A percentile compares a stretch with the other conserved stretches of the same genome.
These are phyloP conservation scores for Candida broadrunensis DNA, from an alignment of 805 yeast species.

Conservation along the genomic window DNA sequence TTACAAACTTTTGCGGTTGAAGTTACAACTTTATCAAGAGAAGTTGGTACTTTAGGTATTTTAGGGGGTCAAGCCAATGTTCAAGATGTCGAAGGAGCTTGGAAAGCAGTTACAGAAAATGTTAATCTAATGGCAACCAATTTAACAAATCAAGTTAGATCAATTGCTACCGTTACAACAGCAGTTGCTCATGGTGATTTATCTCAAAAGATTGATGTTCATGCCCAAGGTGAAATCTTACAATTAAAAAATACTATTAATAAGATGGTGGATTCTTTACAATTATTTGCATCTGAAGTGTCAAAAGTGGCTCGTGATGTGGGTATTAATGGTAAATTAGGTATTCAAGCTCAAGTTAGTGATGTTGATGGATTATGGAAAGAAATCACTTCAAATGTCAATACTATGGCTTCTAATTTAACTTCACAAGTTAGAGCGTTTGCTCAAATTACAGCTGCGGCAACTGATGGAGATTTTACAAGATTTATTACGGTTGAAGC, in stretches of 20 bases:
- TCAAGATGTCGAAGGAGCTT: conserved; percentile 50
- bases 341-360: conserved; percentile 86
- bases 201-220: conserved; percentile 81
- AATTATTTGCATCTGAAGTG: conserved; percentile 84
- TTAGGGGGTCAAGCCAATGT: conserved; percentile 51
- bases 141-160: conserved; percentile 73
- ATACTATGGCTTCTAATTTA: conserved; percentile 90
- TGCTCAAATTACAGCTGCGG: conserved; percentile 92
- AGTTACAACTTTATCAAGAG: conserved; percentile 45
- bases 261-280: conserved; percentile 89
- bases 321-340: conserved; percentile 89
- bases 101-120: conserved; percentile 49
- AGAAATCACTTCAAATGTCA: conserved; percentile 86
- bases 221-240: conserved; percentile 86
- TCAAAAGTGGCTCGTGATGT: conserved; percentile 89
- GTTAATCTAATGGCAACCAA: conserved; percentile 48
- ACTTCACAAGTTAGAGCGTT: conserved; percentile 91
- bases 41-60: conserved; percentile 47
- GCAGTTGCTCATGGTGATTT: conserved; percentile 91
- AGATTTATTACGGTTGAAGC: conserved; percentile 90
- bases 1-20: conserved; percentile 46
- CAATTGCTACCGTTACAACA: conserved; percentile 86
- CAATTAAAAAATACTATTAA: conserved; percentile 84
- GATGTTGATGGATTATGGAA: conserved; percentile 93
- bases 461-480: conserved; percentile 91